phyloP scores from a whole-genome alignment of 768 basidiomycete species.

The Cystobasidium tubakii region DNA sequence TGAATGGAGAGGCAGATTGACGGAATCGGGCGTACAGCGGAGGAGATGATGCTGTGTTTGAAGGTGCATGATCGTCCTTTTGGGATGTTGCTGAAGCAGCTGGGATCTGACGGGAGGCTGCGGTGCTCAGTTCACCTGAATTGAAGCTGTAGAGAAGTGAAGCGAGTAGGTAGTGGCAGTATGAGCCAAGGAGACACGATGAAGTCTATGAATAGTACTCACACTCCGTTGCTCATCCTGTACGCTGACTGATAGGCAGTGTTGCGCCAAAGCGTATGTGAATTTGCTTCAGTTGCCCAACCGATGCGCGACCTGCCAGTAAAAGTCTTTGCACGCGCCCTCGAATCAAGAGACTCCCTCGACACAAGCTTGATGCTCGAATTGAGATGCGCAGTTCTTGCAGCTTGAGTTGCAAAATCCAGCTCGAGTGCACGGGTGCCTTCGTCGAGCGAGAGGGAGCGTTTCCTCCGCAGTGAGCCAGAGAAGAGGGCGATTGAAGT shows the following conservation, averaged over 20 bases:
- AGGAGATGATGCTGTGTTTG: background rate
- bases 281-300: background rate
- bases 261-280: background rate
- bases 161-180: too few species aligned
- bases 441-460: background rate
- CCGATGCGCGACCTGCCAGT: background rate
- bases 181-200: too few species aligned
- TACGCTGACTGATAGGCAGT: conserved; percentile 3
- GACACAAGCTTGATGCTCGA: background rate
- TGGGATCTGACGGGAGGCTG: background rate
- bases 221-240: conserved; percentile 18
- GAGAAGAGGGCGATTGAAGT: background rate
- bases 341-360: background rate
- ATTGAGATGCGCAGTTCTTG: background rate
- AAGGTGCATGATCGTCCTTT: background rate
- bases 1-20: background rate
- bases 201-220: background rate
- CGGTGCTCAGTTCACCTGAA: conserved; percentile 4
- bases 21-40: background rate
- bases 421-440: background rate
- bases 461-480: background rate
- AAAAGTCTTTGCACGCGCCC: background rate
- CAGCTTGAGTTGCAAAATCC: background rate
- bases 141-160: background rate
- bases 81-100: background rate